Evolutionary conservation across 768 basidiomycete species (phyloP), one percentile per base, ranked within the genome.

Genomic region (Hydnomerulius pinastri): DNA sequence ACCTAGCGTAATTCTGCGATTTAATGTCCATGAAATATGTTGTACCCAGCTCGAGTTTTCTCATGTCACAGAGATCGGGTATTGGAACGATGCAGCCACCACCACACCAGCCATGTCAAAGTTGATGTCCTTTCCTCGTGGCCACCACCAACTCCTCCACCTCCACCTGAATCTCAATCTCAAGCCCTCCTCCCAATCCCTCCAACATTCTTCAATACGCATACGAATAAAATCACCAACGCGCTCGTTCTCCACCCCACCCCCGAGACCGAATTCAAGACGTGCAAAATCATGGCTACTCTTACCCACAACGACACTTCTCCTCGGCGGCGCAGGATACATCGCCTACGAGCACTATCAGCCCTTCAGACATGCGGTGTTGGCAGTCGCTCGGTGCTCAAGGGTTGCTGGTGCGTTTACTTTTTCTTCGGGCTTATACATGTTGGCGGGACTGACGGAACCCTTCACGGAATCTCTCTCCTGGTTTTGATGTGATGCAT

Each of bases 321-420:
- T 65, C 9, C 53, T 74, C 2, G 63, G 62, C 9, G 72, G 72
- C 6, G 61, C 55, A 4, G 63, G 65, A 1, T 70, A 66, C 29
- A 46, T 78, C 44, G 78, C 83, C 12, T 96, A 92, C 68, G 71
- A 91, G 50, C 78, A 81, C 27, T 79, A 75, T 52, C 78, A 87
- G 47, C 84, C 92, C 1, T 84, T 92, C 61, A 78, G 92, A 36
- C 87, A 96, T 69, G 72, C 81, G 2, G 67, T 80, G 6, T 75
- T 96, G 44, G 93, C 95, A 10, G 72, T 79, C 20, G 72, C 83
- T 37, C 81, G 96, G 49, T 95, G 93, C 65, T 86, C 86, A 3
- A 79, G 90, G 43, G 80, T 97, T 46, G 92, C 87, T 45, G 72
- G 81, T 78, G 70, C 69, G 70, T 64, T 69, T 10, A 18, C 64